Base-by-base conservation (phyloP, 306 rosid genomes). In the Pyrus betulifolia region DNA sequence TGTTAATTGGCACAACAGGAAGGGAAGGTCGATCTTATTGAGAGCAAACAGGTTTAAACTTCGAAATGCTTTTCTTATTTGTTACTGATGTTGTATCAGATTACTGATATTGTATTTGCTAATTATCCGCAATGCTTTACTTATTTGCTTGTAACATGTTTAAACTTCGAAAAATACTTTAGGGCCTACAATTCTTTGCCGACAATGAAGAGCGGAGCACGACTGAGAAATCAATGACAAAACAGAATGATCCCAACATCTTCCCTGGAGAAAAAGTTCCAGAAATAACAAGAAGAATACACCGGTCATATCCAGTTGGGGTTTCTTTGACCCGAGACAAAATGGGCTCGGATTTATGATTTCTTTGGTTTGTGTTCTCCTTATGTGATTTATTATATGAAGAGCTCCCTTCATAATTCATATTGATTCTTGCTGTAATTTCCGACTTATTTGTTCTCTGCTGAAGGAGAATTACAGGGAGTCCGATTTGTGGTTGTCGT, bases 101-200 rank as follows among this genome's bases (percentile, higher is more conserved):
- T 25, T 25, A 25, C 25, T 25, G 25, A 25, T 25, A 25, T 25
- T 25, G 25, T 25, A 25, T 25, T 25, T 25, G 25, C 1, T 25
- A 25, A 25, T 25, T 45, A 4, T 40, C 59, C 8, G 15, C 55
- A 10, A 40, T 31, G 23, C 17, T 55, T 15, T 31, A 70, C 51
- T 27, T 12, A 35, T 35, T 65, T 42, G 13, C 49, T n/a, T 15
- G 55, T 74, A 69, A 70, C 67, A 17, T 57, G 33, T 12, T 23
- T 8, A 14, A 2, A 70, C 38, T 8, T 64, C 51, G 45, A 31
- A 18, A 12, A 35, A 21, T 15, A 52, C n/a, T 62, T 46, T 87
- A 87, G 91, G 91, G 91, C 40, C 89, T 87, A 23, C 87, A 80
- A 67, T 87, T 85, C 80, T 33, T 87, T 44, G 75, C 89, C 9